phyloP scores from a whole-genome alignment of 129 eudicot species.

The Flaveria brownii region DNA sequence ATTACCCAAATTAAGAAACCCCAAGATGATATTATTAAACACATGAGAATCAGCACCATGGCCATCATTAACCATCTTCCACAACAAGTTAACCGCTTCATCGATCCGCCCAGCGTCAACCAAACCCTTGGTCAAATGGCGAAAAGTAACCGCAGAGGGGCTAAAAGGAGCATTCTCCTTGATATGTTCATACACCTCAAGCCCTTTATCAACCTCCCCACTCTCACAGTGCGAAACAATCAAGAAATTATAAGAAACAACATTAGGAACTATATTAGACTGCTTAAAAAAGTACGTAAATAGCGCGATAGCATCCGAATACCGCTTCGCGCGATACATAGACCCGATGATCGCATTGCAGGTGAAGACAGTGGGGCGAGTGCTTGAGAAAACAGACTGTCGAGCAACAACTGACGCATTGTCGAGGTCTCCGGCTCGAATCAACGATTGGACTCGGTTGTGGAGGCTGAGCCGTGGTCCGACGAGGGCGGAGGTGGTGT shows the following conservation, averaged over 20 bases:
- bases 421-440: conserved; percentile 80
- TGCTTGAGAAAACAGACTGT: conserved; percentile 59
- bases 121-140: conserved; percentile 85
- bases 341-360: conserved; percentile 94
- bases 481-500: conserved; percentile 66
- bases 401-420: conserved; percentile 67
- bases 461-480: conserved; percentile 79
- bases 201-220: conserved; percentile 58
- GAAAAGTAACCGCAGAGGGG: conserved; percentile 67
- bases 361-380: conserved; percentile 87
- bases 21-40: conserved; percentile 67
- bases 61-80: conserved; percentile 79
- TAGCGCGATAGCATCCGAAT: conserved; percentile 61
- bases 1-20: conserved; percentile 61
- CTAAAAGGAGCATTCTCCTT: conserved; percentile 73
- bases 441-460: conserved; percentile 84
- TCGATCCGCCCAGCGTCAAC: conserved; percentile 62
- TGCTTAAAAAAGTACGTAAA: conserved; percentile 74
- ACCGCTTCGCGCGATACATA: conserved; percentile 72
- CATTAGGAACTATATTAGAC: conserved; percentile 64
- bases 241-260: conserved; percentile 69
- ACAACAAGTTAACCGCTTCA: conserved; percentile 58
- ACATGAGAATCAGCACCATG: conserved; percentile 84
- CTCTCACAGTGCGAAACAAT: conserved; percentile 63
- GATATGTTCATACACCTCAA: conserved; percentile 53